These are phyloP conservation scores for Sinapis alba DNA, from an alignment of 441 rosid genomes.

Conservation along the genomic window DNA sequence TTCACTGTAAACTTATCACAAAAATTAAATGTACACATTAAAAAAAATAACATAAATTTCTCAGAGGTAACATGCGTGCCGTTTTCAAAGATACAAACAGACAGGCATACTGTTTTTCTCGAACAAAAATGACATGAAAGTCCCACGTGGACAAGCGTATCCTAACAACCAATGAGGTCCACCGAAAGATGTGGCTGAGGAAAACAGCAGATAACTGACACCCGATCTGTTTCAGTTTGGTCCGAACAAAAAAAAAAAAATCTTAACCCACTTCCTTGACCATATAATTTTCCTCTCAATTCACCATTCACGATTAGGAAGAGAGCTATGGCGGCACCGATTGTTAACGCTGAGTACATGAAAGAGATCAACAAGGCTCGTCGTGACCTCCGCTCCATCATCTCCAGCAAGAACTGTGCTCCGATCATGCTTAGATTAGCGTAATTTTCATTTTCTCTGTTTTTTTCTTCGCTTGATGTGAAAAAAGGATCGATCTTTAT, in stretches of 20 bases:
- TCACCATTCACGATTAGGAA: not conserved
- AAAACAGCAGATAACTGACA: constrained; percentile 29
- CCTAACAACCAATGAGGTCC: constrained; percentile 22
- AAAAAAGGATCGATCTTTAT: not conserved
- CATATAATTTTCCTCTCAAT: constrained; percentile 3
- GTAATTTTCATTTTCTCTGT: constrained; percentile 38
- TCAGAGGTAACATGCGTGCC: constrained; percentile 8
- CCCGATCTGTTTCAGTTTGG: constrained; percentile 22
- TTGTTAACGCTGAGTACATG: constrained; percentile 78
- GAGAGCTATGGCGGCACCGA: constrained; percentile 67
- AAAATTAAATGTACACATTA: not conserved
- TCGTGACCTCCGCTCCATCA: constrained; percentile 89
- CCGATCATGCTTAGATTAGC: constrained; percentile 98
- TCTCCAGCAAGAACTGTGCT: constrained; percentile 84
- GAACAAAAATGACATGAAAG: constrained; percentile 13
- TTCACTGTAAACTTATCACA: not conserved
- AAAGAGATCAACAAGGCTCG: constrained; percentile 90
- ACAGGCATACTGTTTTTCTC: not conserved
- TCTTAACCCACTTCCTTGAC: not conserved
- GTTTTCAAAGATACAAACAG: not conserved
- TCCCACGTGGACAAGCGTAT: not conserved
- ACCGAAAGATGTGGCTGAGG: constrained; percentile 21
- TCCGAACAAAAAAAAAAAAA: constrained; percentile 8
- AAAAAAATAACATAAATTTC: not conserved
- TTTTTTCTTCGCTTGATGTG: not conserved